Evolutionary conservation across 495 filamentous ascomycete species (phyloP).

Genomic region (Aspergillus indologenus): DNA sequence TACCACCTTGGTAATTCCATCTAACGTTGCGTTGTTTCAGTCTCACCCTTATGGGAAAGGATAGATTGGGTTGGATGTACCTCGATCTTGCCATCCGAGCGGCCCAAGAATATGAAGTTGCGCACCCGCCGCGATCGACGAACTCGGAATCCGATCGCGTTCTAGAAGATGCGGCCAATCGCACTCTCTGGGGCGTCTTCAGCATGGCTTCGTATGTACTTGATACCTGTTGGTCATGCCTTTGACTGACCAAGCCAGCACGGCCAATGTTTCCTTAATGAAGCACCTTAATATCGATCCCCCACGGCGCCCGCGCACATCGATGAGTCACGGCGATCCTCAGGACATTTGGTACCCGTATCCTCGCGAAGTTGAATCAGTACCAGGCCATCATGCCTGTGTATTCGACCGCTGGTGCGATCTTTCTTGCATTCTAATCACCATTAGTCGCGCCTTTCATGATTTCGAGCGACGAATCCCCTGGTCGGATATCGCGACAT

Average conservation of each 20-base stretch:
- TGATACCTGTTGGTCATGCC: neutral
- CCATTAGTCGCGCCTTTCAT: conserved; percentile 27
- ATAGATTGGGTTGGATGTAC: conserved; percentile 31
- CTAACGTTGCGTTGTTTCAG: conserved; percentile 3
- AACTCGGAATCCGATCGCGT: conserved; percentile 8
- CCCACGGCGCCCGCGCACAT: conserved; percentile 16
- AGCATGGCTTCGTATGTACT: conserved; percentile 29
- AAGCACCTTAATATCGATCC: conserved; percentile 22
- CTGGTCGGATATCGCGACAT: conserved; percentile 14
- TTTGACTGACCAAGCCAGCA: conserved; percentile 17
- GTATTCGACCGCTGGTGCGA: conserved; percentile 29
- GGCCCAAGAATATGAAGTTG: conserved; percentile 20
- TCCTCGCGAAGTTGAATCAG: conserved; percentile 20
- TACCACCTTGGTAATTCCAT: neutral
- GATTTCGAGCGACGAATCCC: conserved; percentile 19
- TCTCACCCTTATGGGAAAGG: conserved; percentile 27
- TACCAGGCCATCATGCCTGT: conserved; percentile 27
- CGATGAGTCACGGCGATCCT: conserved; percentile 18
- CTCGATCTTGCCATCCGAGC: conserved; percentile 24
- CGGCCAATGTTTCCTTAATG: conserved; percentile 26
- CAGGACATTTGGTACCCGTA: conserved; percentile 32
- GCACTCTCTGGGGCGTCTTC: conserved; percentile 34
- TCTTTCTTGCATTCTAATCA: conserved; percentile 23
- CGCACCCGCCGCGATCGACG: conserved; percentile 13
- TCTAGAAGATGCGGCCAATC: conserved; percentile 19